Conservation (phyloP, 2,329 filamentous ascomycete species). For the Cylindrodendrum hubeiense region DNA sequence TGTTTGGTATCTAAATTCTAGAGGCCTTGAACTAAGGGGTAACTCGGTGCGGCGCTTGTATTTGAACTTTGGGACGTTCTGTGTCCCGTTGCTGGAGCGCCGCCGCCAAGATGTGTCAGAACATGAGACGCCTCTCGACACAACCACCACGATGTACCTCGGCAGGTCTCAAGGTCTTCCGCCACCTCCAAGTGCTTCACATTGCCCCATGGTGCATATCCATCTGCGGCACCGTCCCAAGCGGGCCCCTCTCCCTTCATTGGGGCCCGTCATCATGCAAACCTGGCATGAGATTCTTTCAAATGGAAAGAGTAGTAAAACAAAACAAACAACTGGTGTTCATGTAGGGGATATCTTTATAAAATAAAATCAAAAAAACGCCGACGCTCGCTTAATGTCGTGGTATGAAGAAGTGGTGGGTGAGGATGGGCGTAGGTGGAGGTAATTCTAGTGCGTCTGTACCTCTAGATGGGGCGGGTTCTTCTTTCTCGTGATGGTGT, state of each 20-base stretch:
- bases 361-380: slow-evolving; percentile 6
- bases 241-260: background rate
- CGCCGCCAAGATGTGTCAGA: background rate
- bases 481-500: background rate
- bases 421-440: background rate
- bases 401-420: slow-evolving; percentile 1
- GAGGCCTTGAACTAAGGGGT: background rate
- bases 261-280: background rate
- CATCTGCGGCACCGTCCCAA: background rate
- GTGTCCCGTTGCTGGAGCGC: background rate
- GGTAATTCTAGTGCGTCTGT: background rate
- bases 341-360: slow-evolving; percentile 18
- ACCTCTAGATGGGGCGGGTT: background rate
- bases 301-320: background rate
- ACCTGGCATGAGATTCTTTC: background rate
- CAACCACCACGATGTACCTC: background rate
- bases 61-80: background rate
- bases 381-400: slow-evolving; percentile 26
- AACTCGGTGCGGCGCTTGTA: background rate
- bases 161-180: background rate
- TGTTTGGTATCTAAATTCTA: slow-evolving; percentile 9
- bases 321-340: slow-evolving; percentile 4
- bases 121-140: background rate
- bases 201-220: background rate
- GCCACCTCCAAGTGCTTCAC: slow-evolving; percentile 4